Percentiles rank a stretch among this genome's conserved stretches.
These are phyloP conservation scores for Acacia concinna DNA, from an alignment of 331 rosid species.

Conservation along the genomic window DNA sequence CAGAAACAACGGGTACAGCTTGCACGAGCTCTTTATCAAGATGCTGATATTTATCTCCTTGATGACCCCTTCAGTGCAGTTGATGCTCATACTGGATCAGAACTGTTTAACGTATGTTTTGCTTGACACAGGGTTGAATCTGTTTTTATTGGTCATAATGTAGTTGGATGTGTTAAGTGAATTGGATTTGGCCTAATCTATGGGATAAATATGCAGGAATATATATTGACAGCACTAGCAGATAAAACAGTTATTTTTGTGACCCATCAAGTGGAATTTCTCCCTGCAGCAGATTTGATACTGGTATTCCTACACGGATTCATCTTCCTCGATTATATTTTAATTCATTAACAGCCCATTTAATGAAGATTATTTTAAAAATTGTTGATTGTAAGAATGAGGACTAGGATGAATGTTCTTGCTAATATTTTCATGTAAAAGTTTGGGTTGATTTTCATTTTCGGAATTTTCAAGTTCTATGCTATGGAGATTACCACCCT, in stretches of 20 bases:
- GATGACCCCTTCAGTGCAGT: conserved; percentile 99
- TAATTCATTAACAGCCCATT: conserved; percentile 12
- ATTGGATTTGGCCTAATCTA: conserved; percentile 35
- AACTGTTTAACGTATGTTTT: conserved; percentile 80
- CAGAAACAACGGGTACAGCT: conserved; percentile 99
- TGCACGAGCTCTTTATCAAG: conserved; percentile 98
- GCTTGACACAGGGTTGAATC: conserved; percentile 18
- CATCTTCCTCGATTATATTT: conserved; percentile 31
- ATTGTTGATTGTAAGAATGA: neutral
- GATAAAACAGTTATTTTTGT: conserved; percentile 87
- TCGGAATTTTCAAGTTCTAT: neutral
- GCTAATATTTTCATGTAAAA: neutral
- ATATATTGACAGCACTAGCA: conserved; percentile 84
- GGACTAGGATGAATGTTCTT: neutral
- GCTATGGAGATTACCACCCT: neutral
- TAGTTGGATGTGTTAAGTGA: conserved; percentile 28
- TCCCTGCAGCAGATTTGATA: conserved; percentile 87
- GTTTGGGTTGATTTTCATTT: neutral
- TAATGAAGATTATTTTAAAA: neutral
- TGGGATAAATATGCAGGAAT: conserved; percentile 73
- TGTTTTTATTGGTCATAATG: neutral
- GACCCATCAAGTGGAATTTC: conserved; percentile 99
- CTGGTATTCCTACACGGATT: conserved; percentile 61
- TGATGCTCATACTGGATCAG: conserved; percentile 97
- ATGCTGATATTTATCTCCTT: conserved; percentile 94